Base-by-base conservation (phyloP, 371 early-diverging fungal species). In the Thermomucor indicae-seudaticae region DNA sequence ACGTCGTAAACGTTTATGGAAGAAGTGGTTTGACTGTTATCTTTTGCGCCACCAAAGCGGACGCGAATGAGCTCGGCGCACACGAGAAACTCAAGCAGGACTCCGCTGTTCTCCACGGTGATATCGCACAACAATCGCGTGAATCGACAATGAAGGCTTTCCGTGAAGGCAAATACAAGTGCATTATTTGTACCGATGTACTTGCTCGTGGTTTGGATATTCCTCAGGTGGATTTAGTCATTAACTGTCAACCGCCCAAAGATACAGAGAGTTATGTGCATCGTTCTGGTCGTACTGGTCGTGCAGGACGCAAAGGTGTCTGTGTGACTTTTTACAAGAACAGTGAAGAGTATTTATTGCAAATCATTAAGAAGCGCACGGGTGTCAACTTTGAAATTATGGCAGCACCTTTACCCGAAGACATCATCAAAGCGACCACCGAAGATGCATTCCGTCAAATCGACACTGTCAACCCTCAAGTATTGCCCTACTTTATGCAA, bases 141-240 rank as follows among this genome's bases (percentile, higher is more conserved):
- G 96, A 97, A 67, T 64, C 83, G 19, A 86, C 93, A 8, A 78
- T 97, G 69, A 81, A 91, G 49, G 88, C 87, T 38, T 95, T 96
- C 77, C 83, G 92, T 57, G 85, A 89, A 60, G 91, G 91, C 53
- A 86, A 85, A 47, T 84, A 89, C 69, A 83, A 74, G 43, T 87
- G 93, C 59, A 86, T 96, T 60, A 80, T 93, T 29, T 89, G 91
- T 67, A 97, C 96, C 4, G 96, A 97, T 68, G 96, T 99, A 5
- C 85, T 91, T 27, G 95, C 96, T 14, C 88, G 99, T 75, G 99
- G 99, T 61, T 81, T 98, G 38, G 98, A 98, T 80, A 97, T 99
- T 60, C 94, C 96, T 31, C 86, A 92, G 70, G 95, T 97, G 31
- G 97, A 97, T 72, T 71, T 95, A 34, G 96, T 99, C 39, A 92